A percentile compares a stretch with the other conserved stretches of the same genome.
phyloP scores from a whole-genome alignment of 345 rosid species.

The Citrus maxima region DNA sequence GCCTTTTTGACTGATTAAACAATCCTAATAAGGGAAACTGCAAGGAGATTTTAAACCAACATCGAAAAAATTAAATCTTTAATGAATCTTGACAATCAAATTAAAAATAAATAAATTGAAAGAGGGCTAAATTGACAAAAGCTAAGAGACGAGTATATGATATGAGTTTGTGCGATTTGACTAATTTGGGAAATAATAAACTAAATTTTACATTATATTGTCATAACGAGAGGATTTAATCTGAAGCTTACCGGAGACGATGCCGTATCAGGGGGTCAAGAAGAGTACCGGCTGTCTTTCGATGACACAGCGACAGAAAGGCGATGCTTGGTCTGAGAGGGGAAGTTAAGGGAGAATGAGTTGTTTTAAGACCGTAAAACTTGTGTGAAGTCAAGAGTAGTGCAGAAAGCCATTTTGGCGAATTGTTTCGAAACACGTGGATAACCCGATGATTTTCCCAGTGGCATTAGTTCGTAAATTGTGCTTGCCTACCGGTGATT shows the following conservation, averaged over 20 bases:
- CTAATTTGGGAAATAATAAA: neutral
- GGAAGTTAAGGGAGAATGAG: too few species aligned
- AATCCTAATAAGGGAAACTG: neutral
- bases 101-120: neutral
- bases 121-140: neutral
- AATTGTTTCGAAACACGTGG: neutral
- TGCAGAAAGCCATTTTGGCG: neutral
- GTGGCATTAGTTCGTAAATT: too few species aligned
- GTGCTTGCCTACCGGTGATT: neutral
- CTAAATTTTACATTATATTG: neutral
- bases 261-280: neutral
- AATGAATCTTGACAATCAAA: neutral
- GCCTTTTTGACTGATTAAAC: neutral
- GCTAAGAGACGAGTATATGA: neutral
- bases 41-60: neutral
- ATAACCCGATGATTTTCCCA: neutral
- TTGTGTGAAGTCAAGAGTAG: neutral
- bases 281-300: slow-evolving; percentile 2
- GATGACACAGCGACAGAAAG: neutral
- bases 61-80: neutral
- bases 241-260: slow-evolving; percentile 2
- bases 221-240: neutral
- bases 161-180: neutral
- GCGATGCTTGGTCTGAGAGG: neutral
- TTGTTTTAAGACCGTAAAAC: neutral